Conservation (phyloP, 2,329 filamentous ascomycete species). For the Hirsutella thompsonii region DNA sequence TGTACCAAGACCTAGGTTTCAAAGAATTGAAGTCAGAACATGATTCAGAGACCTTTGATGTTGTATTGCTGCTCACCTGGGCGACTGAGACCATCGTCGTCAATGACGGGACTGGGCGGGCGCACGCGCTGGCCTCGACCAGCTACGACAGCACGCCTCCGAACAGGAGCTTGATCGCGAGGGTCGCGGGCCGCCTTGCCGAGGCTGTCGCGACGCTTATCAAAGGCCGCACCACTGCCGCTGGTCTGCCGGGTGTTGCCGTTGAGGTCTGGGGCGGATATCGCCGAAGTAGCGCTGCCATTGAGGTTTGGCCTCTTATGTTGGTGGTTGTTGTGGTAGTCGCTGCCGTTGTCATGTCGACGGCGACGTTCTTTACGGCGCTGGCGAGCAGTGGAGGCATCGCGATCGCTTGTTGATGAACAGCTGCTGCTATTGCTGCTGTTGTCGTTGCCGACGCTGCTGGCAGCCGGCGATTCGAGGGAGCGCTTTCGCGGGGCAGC, state of each 20-base stretch:
- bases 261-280: constrained; percentile 1
- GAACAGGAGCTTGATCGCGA: constrained; percentile 35
- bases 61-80: background rate
- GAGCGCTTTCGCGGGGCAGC: background rate
- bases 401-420: background rate
- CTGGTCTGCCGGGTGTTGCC: constrained; percentile 9
- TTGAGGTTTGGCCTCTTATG: constrained; percentile 8
- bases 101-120: constrained; percentile 42
- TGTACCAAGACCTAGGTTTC: constrained; percentile 43
- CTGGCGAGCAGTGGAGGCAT: background rate
- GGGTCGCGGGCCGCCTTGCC: constrained; percentile 50
- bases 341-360: background rate
- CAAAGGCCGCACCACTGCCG: constrained; percentile 9
- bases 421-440: background rate
- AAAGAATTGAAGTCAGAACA: background rate
- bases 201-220: constrained; percentile 37
- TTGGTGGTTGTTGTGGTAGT: background rate
- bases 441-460: background rate
- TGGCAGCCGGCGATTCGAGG: background rate
- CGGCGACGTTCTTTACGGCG: background rate
- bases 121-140: constrained; percentile 5
- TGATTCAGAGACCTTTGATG: too few relatives aligned
- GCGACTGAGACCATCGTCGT: constrained; percentile 12
- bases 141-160: constrained; percentile 18
- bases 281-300: constrained; percentile 8